Conservation (phyloP, 257 asterid genomes). For the Forsythia suspensa region DNA sequence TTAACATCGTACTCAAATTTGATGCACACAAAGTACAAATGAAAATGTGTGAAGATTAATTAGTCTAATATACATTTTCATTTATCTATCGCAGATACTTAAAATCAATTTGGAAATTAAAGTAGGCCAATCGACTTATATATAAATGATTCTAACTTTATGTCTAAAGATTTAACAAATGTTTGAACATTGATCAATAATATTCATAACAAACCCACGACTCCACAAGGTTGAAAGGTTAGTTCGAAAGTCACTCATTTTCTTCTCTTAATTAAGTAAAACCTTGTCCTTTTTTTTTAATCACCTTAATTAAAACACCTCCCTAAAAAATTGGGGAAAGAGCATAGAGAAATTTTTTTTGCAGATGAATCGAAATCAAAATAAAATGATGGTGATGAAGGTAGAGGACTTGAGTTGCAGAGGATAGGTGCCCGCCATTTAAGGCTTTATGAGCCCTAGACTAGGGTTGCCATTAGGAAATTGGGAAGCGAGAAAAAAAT, state of each 20-base stretch:
- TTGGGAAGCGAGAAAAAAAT: conserved; percentile 35
- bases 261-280: not conserved
- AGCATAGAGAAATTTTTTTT: not conserved
- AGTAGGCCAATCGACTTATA: too few relatives aligned
- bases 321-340: not conserved
- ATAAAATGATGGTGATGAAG: conserved; percentile 2
- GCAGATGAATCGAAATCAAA: not conserved
- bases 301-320: not conserved
- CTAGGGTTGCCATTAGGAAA: conserved; percentile 14
- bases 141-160: too few relatives aligned
- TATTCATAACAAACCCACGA: too few relatives aligned
- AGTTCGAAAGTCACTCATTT: not conserved
- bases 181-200: not conserved
- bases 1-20: too few relatives aligned
- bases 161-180: too few relatives aligned
- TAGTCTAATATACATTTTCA: too few relatives aligned
- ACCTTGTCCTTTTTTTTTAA: too few relatives aligned
- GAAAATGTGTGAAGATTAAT: too few relatives aligned
- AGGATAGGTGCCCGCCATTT: conserved; percentile 82
- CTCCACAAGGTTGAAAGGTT: too few relatives aligned
- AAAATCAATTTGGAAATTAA: too few relatives aligned
- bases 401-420: conserved; percentile 38
- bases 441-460: conserved; percentile 55
- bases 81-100: too few relatives aligned
- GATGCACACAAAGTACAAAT: too few relatives aligned